A percentile compares a stretch with the other conserved stretches of the same genome.
Conservation (phyloP, 768 basidiomycete genomes). For the Amanita muscaria region DNA sequence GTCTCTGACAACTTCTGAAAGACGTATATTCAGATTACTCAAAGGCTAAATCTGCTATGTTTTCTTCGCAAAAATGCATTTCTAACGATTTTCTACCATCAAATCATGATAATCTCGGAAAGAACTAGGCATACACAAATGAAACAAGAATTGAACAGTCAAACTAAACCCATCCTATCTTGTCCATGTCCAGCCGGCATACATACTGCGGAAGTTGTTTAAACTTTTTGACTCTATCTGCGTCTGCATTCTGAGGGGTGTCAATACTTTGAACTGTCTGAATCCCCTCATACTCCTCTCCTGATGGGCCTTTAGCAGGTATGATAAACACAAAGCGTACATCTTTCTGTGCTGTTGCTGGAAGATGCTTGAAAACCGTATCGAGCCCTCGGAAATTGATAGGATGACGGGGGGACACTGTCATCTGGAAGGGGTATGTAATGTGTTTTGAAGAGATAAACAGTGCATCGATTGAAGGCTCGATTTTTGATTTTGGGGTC, state of each 20-base stretch:
- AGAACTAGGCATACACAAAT: too few relatives aligned
- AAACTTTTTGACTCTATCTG: too few relatives aligned
- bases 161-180: constrained; percentile 6
- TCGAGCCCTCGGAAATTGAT: constrained; percentile 7
- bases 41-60: too few relatives aligned
- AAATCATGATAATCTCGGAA: neutral
- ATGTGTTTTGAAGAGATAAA: constrained; percentile 7
- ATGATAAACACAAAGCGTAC: constrained; percentile 7
- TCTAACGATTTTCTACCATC: too few relatives aligned
- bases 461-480: constrained; percentile 5
- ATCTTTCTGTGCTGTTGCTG: constrained; percentile 5
- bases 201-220: too few relatives aligned
- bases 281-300: constrained; percentile 1
- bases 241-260: too few relatives aligned
- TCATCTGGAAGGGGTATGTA: constrained; percentile 13
- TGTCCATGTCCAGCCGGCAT: constrained; percentile 1
- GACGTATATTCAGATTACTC: too few relatives aligned
- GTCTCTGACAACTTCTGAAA: too few relatives aligned
- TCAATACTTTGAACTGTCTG: too few relatives aligned
- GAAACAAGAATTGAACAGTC: constrained; percentile 4
- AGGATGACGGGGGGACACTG: constrained; percentile 5
- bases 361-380: constrained; percentile 3
- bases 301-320: constrained; percentile 3
- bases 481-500: constrained; percentile 6
- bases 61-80: too few relatives aligned